Evolutionary conservation across 2,329 filamentous ascomycete genomes (phyloP), one percentile per base, ranked within the genome.

Genomic region (Exophiala mesophila): DNA sequence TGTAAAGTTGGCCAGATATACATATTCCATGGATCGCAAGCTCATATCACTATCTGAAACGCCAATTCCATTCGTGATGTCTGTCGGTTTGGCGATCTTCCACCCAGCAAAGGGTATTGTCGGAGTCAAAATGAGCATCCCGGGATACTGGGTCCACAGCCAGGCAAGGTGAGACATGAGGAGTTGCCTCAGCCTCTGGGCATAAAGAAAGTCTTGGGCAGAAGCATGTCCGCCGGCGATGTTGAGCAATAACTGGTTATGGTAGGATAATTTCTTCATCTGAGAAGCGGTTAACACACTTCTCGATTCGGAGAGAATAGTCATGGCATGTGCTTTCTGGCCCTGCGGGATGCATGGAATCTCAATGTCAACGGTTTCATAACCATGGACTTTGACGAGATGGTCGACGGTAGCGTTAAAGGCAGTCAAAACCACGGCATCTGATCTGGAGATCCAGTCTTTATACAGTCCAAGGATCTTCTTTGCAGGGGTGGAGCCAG

Each of bases 11-110:
- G 88, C 84, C 24, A 94, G 65, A 76, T 85, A 94, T 12, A 85
- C 80, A 64, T 87, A 95, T 62, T 83, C 78, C 87, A 95, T 94
- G 58, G 78, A 85, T 18, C 76, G 71, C n/a, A 94, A 68, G 12
- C 78, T 81, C 47, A 67, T 71, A 59, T 92, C 88, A 0, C 74
- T 82, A 61, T 96, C 83, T 26, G 74, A 82, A 53, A 87, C 69
- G 2, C 89, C 89, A 34, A 71, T 65, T 12, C 52, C 50, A 28
- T 43, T 47, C n/a, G 49, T 52, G 3, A 80, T 59, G 56, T 88
- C 80, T n/a, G 68, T 68, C 12, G 80, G 68, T 29, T 85, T 81
- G 6, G 68, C 72, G 8, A 82, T 78, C 30, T 77, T 76, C 84
- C 85, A 94, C 8, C 88, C 88, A 0, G 79, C 72, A 45, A 83